Evolutionary conservation across 2,329 filamentous ascomycete genomes (phyloP), one percentile per base, ranked within the genome.

Genomic region (Chrysoporthe austroafricana): DNA sequence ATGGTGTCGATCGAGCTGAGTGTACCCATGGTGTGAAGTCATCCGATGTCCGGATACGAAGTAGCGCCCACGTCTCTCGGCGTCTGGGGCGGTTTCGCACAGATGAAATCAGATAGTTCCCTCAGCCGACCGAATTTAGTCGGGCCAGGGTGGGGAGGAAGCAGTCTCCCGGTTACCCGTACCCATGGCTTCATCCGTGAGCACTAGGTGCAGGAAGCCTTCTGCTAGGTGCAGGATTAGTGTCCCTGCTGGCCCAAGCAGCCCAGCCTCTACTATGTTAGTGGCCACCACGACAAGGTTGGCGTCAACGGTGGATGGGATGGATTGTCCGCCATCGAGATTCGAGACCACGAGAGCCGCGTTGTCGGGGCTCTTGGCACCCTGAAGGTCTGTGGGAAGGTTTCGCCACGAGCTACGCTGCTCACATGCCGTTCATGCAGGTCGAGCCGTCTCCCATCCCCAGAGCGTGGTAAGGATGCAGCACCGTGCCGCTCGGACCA

Each of bases 281-380:
- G 54, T 32, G 34, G 54, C 14, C 54, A 39, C 32, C 32, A 57
- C 16, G 6, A n/a, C 54, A 32, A 57, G 54, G 32, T 57, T 57
- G 34, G 34, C 34, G 32, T 39, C 16, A 39, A 57, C 32, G 54
- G 18, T n/a, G 32, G 54, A 16, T 26, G 16, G 34, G 54, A 36
- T 39, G 50, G 26, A 21, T 54, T 26, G 50, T 13, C 50, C 26
- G 50, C 50, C 64, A 66, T 66, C 64, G 64, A 66, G 64, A 66
- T 66, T 58, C 43, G 64, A 60, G 54, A 21, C 54, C 54, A 57
- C 54, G 54, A 16, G 54, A 57, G 54, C 54, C 54, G 54, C 50
- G 26, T 34, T 13, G 50, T 21, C 46, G 18, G 46, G n/a, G 46
- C 50, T 16, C 21, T 21, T 54, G 13, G 13, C 26, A 13, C 26